phyloP scores from a whole-genome alignment of 805 yeast species.

The Priceomyces castillae region DNA sequence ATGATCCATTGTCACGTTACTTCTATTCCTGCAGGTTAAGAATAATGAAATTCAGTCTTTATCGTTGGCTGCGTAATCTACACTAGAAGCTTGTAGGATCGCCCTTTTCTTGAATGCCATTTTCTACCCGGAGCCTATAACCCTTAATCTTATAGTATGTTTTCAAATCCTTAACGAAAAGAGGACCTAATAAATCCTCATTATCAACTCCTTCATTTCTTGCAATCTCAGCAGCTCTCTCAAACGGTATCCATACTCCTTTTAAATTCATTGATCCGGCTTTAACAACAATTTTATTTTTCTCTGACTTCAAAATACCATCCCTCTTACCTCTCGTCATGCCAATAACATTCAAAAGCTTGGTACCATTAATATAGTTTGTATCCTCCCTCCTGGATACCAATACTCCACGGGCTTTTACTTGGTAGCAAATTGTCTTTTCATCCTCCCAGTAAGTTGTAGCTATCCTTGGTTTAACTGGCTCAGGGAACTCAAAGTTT shows the following conservation, averaged over 20 bases:
- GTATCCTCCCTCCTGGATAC: conserved; percentile 38
- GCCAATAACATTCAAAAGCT: conserved; percentile 36
- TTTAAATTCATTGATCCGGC: conserved; percentile 40
- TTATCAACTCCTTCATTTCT: conserved; percentile 37
- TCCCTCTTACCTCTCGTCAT: conserved; percentile 42
- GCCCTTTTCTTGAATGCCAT: conserved; percentile 1
- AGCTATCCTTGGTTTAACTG: conserved; percentile 31
- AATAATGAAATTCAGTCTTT: too few species aligned
- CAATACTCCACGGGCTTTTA: conserved; percentile 28
- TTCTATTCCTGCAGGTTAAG: too few species aligned
- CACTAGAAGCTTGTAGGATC: not conserved
- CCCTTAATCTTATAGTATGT: conserved; percentile 26
- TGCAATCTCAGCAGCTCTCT: conserved; percentile 38
- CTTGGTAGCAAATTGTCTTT: conserved; percentile 37
- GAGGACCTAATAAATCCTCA: conserved; percentile 26
- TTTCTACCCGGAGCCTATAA: conserved; percentile 17
- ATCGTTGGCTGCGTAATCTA: not conserved
- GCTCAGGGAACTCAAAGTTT: conserved; percentile 15
- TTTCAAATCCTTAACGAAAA: conserved; percentile 31
- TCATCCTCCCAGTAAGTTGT: conserved; percentile 40
- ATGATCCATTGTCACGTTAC: too few species aligned
- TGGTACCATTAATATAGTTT: conserved; percentile 37
- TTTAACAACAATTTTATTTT: conserved; percentile 27
- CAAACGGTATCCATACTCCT: conserved; percentile 43
- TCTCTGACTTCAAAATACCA: conserved; percentile 38